A percentile compares a stretch with the other conserved stretches of the same genome.
Conservation (phyloP, 495 filamentous ascomycete genomes). For the Aspergillus biplanus region DNA sequence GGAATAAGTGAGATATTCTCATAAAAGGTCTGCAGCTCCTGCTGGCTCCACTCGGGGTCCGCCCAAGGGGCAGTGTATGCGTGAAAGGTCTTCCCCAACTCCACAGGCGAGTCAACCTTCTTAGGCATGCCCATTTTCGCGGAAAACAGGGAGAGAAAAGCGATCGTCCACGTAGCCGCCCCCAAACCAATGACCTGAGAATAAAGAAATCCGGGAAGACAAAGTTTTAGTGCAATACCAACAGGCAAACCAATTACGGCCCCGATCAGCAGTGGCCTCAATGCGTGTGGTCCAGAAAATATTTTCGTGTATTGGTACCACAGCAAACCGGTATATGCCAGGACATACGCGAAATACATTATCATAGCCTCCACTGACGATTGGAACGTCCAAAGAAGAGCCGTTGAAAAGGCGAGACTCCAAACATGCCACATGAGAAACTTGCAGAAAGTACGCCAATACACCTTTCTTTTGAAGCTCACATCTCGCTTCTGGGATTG, state of each 20-base stretch:
- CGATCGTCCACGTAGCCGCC: conserved; percentile 57
- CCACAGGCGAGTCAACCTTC: conserved; percentile 43
- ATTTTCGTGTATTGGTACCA: conserved; percentile 67
- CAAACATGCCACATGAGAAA: conserved; percentile 61
- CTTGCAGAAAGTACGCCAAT: conserved; percentile 56
- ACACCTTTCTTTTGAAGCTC: conserved; percentile 53
- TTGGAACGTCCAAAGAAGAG: conserved; percentile 60
- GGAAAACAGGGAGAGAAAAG: conserved; percentile 50
- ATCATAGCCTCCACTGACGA: conserved; percentile 41
- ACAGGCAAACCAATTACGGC: conserved; percentile 50
- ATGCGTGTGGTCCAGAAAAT: conserved; percentile 57
- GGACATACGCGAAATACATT: conserved; percentile 57
- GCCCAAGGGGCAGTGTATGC: conserved; percentile 50
- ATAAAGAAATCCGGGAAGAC: conserved; percentile 44
- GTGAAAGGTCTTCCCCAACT: conserved; percentile 44
- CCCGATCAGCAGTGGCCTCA: conserved; percentile 54
- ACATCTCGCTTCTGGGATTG: conserved; percentile 50
- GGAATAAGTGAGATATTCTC: conserved; percentile 37
- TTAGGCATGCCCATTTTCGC: conserved; percentile 50
- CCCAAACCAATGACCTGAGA: conserved; percentile 56
- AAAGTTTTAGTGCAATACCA: conserved; percentile 47
- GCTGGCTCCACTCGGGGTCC: conserved; percentile 53
- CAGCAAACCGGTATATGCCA: conserved; percentile 60
- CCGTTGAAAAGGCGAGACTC: conserved; percentile 54
- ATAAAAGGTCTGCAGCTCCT: conserved; percentile 54